Evolutionary conservation across 805 yeast genomes (phyloP), one percentile per base, ranked within the genome.

Genomic region (Jamesozyma lodderae): DNA sequence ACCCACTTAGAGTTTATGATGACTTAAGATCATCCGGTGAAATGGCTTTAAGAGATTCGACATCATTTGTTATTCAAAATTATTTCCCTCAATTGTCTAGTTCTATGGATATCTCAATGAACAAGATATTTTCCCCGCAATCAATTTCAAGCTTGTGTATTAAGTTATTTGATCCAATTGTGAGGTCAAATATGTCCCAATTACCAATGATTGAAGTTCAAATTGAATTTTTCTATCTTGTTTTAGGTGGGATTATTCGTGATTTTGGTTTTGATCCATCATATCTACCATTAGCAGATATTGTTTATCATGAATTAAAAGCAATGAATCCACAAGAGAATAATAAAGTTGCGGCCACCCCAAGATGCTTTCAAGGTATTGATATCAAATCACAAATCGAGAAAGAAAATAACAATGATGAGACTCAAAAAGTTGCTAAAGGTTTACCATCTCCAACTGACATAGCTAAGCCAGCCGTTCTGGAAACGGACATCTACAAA

Each of bases 211-310:
- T 8, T 6, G 27, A 27, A 7, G 14, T 16, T 23, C 24, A 37
- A 23, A 31, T 34, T 21, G 24, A 34, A 19, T 8, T 22, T 8
- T 22, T 39, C 6, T 22, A 22, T n/a, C 27, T 39, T n/a, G 21
- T 35, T 4, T 26, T 82, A 15, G 94, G 92, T 2, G 78, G 80
- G 8, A 72, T 85, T 43, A 70, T 81, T 26, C 79, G 76, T 43
- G 94, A 84, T 57, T 84, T 79, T 62, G 94, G 94, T 1, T 84
- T 84, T 54, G 87, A 85, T 50, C 54, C 69, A 3, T 67, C 79
- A n/a, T 61, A 81, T 40, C 68, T 69, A 41, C 79, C 82, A 3
- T 57, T 85, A 20, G 72, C 82, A 43, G 90, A 81, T 46, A 68
- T 82, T 2, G 72, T 47, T 9, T 38, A 38, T 9, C 34, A 26